phyloP scores from a whole-genome alignment of 495 filamentous ascomycete genomes.

The Cudoniella acicularis region DNA sequence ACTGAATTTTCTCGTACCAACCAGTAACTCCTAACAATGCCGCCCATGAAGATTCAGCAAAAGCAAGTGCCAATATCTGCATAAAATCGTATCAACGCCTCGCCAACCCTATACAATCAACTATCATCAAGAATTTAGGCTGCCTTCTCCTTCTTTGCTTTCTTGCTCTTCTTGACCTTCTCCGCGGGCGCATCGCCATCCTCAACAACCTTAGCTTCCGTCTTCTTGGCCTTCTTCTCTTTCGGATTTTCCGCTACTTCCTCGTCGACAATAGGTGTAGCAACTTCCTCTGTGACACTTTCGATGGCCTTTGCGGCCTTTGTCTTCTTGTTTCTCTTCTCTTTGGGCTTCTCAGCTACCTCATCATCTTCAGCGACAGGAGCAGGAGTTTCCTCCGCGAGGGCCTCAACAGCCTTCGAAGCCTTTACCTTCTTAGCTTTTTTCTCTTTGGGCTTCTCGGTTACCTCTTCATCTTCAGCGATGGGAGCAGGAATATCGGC shows the following conservation, averaged over 20 bases:
- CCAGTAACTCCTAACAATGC: neutral
- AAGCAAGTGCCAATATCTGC: neutral
- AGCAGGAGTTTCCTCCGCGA: too few species aligned
- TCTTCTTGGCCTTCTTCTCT: too few species aligned
- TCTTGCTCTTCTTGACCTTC: slow-evolving; percentile 26
- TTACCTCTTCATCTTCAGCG: slow-evolving; percentile 12
- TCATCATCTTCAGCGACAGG: slow-evolving; percentile 1
- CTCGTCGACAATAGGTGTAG: too few species aligned
- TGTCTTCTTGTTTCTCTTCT: slow-evolving; percentile 29
- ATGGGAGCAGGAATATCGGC: neutral
- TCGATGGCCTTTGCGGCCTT: too few species aligned
- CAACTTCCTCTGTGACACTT: too few species aligned
- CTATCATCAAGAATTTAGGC: too few species aligned
- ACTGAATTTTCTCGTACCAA: neutral
- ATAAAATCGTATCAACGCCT: neutral
- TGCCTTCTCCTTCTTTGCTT: slow-evolving; percentile 7
- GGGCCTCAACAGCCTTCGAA: neutral
- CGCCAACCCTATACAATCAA: neutral
- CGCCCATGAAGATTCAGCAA: neutral
- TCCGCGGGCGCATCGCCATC: slow-evolving; percentile 11
- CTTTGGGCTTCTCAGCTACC: slow-evolving; percentile 12
- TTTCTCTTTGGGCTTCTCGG: neutral
- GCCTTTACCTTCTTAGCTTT: slow-evolving; percentile 15
- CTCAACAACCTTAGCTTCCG: too few species aligned
- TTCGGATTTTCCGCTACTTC: too few species aligned